Conservation (phyloP, 139 green algal species). For the Chlorella sp. region DNA sequence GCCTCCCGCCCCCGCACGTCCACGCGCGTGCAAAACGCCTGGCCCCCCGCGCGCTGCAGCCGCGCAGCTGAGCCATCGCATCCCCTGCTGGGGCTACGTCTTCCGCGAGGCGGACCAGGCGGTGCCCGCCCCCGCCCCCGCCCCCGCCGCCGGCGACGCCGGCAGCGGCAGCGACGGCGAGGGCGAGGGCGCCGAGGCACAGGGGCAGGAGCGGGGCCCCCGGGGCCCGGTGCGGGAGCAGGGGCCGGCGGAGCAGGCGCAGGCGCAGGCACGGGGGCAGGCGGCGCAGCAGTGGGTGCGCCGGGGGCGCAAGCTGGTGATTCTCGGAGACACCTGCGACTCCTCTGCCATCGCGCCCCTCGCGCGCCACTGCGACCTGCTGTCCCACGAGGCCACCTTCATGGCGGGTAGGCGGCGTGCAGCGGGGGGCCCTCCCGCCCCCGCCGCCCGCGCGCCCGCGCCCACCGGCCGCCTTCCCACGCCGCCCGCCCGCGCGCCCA, state of each 20-base stretch:
- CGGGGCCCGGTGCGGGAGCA: background rate
- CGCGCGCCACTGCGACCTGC: conserved; percentile 68
- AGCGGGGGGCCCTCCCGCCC: background rate
- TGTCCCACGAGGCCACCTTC: conserved; percentile 96
- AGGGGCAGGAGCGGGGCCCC: background rate
- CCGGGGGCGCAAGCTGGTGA: conserved; percentile 72
- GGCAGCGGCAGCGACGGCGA: background rate
- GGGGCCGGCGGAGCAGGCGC: conserved; percentile 9
- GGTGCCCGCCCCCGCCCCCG: background rate
- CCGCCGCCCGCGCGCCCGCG: background rate
- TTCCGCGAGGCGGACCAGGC: conserved; percentile 45
- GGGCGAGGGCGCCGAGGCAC: background rate
- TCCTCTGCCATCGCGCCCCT: conserved; percentile 63
- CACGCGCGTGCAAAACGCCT: no score
- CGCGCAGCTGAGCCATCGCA: conserved; percentile 80
- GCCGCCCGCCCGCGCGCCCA: background rate
- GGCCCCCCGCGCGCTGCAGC: no score
- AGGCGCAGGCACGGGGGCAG: no score
- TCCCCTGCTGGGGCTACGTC: conserved; percentile 87
- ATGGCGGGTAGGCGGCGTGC: background rate
- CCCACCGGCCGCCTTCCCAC: background rate
- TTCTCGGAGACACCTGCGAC: conserved; percentile 93
- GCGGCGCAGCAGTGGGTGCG: conserved; percentile 26
- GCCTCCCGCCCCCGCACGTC: no score
- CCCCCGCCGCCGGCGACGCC: background rate